phyloP scores from a whole-genome alignment of 306 rosid genomes.

The Cucurbita argyrosperma region DNA sequence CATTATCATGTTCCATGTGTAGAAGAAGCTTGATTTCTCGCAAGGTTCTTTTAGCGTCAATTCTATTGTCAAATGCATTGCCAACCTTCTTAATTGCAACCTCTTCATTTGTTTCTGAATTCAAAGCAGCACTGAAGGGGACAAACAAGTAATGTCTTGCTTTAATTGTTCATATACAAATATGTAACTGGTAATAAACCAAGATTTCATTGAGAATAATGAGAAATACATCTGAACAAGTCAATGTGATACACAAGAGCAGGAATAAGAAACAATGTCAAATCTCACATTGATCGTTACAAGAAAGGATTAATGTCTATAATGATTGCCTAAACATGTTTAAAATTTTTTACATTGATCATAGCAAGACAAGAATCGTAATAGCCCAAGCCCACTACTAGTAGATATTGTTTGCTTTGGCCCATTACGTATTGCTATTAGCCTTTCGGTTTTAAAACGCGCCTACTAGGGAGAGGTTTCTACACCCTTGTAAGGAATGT shows the following conservation, averaged over 20 bases:
- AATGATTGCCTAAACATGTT: background rate
- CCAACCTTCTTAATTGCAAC: slow-evolving; percentile 99
- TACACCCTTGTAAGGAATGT: too few relatives aligned
- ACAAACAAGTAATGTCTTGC: slow-evolving; percentile 7
- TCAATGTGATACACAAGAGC: background rate
- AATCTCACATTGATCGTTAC: background rate
- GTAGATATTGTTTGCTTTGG: too few relatives aligned
- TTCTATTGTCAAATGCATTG: slow-evolving; percentile 92
- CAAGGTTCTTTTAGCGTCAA: slow-evolving; percentile 83
- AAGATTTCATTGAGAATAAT: too few relatives aligned
- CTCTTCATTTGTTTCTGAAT: slow-evolving; percentile 69
- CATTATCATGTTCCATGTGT: slow-evolving; percentile 94
- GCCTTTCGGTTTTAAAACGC: too few relatives aligned
- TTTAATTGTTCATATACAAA: slow-evolving; percentile 3
- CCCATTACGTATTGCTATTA: too few relatives aligned
- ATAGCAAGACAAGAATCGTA: background rate
- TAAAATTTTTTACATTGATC: too few relatives aligned
- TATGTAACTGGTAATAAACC: too few relatives aligned
- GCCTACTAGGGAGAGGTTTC: too few relatives aligned
- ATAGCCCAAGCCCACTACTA: too few relatives aligned
- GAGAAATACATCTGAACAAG: background rate
- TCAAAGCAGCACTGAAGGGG: slow-evolving; percentile 69
- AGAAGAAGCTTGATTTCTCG: slow-evolving; percentile 91
- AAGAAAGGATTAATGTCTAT: background rate
- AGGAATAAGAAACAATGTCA: background rate